Evolutionary conservation across 257 asterid species (phyloP).

Genomic region (Salvia hispanica): DNA sequence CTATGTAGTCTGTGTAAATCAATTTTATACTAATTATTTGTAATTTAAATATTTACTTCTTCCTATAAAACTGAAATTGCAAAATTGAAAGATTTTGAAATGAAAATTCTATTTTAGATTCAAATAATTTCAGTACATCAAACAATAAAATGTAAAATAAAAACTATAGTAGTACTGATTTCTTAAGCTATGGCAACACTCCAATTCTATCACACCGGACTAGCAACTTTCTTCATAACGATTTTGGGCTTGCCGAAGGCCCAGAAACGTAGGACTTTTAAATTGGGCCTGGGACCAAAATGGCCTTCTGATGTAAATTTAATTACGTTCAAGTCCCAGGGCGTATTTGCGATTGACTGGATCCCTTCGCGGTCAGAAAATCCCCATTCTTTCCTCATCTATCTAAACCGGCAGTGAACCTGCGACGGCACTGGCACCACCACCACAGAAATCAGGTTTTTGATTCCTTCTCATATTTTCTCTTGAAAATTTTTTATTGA

Average conservation of each 20-base stretch:
- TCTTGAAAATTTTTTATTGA: background rate
- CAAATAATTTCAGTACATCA: too few species aligned
- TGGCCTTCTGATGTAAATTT: background rate
- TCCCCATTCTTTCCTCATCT: constrained; percentile 13
- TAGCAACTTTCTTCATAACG: too few species aligned
- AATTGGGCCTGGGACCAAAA: constrained; percentile 25
- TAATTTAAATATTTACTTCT: too few species aligned
- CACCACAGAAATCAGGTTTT: constrained; percentile 36
- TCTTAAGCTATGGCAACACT: too few species aligned
- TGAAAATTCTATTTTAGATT: too few species aligned
- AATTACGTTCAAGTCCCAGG: constrained; percentile 23
- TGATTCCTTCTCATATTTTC: background rate
- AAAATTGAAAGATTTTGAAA: too few species aligned
- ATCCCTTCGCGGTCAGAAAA: constrained; percentile 33
- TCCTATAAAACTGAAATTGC: too few species aligned
- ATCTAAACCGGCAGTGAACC: constrained; percentile 33
- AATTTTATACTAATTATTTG: too few species aligned
- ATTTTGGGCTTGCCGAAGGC: background rate
- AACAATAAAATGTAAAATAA: too few species aligned
- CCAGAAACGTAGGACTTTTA: background rate
- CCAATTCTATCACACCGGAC: too few species aligned
- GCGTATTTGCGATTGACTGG: constrained; percentile 27
- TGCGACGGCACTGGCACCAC: constrained; percentile 34
- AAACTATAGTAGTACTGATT: too few species aligned
- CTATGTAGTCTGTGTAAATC: too few species aligned